phyloP scores from a whole-genome alignment of 2,329 filamentous ascomycete genomes.

The Epichloe bromicola region DNA sequence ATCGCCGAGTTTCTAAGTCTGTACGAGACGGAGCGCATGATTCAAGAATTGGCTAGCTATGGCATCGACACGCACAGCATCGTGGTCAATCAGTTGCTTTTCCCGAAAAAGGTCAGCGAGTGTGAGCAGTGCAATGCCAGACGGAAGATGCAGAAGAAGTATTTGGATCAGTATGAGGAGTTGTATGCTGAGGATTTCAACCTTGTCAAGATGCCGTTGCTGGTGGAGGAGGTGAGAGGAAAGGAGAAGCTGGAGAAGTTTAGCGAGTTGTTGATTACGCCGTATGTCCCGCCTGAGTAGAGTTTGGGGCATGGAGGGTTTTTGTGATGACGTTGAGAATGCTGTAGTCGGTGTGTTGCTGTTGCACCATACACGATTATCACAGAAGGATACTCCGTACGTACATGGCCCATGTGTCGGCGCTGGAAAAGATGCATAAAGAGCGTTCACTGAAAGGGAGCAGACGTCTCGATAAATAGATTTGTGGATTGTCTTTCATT shows the following conservation, averaged over 20 bases:
- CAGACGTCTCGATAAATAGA: background rate
- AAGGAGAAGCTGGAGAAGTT: slow-evolving; percentile 90
- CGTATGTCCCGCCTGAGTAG: slow-evolving; percentile 54
- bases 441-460: background rate
- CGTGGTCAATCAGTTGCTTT: slow-evolving; percentile 94
- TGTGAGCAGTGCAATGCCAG: slow-evolving; percentile 94
- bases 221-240: slow-evolving; percentile 90
- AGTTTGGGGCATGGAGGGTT: slow-evolving; percentile 3
- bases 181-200: slow-evolving; percentile 94
- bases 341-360: background rate
- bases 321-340: background rate
- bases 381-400: background rate
- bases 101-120: slow-evolving; percentile 69
- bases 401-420: no score
- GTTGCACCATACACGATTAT: background rate
- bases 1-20: slow-evolving; percentile 94
- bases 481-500: background rate
- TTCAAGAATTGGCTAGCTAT: slow-evolving; percentile 89
- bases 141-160: slow-evolving; percentile 98
- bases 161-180: slow-evolving; percentile 96
- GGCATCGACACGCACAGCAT: slow-evolving; percentile 94
- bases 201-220: slow-evolving; percentile 92
- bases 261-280: slow-evolving; percentile 69
- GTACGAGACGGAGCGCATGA: slow-evolving; percentile 99
- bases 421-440: no score